Evolutionary conservation across 345 rosid species (phyloP).

Genomic region (Citrus maxima): DNA sequence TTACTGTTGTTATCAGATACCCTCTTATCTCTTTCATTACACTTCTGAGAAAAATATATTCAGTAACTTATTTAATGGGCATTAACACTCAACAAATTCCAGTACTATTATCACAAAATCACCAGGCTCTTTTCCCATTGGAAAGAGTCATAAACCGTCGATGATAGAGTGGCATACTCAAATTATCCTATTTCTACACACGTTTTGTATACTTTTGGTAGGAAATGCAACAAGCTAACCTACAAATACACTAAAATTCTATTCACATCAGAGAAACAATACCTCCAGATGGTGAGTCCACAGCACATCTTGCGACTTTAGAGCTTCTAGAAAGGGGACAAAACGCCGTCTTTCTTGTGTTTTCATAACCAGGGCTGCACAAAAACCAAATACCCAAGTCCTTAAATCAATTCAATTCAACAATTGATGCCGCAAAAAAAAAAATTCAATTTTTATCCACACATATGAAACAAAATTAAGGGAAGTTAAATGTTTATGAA

Average conservation of each 20-base stretch:
- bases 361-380: constrained; percentile 28
- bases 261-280: not conserved
- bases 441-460: no score
- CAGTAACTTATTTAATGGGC: not conserved
- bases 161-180: not conserved
- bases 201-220: not conserved
- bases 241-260: not conserved
- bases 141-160: not conserved
- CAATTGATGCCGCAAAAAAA: not conserved
- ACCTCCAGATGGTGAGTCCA: constrained; percentile 72
- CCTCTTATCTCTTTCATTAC: not conserved
- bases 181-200: not conserved
- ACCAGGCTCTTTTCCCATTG: not conserved
- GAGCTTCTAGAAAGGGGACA: constrained; percentile 30
- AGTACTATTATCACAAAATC: not conserved
- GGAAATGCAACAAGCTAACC: not conserved
- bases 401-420: not conserved
- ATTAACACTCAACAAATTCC: not conserved
- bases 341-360: constrained; percentile 15
- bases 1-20: not conserved
- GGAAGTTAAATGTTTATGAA: not conserved
- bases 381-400: constrained; percentile 1
- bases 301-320: constrained; percentile 45
- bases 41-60: not conserved
- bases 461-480: not conserved